Percentiles rank a stretch among this genome's conserved stretches.
These are phyloP conservation scores for Yamadazyma jaroonii DNA, from an alignment of 1,139 yeast species.

Conservation along the genomic window DNA sequence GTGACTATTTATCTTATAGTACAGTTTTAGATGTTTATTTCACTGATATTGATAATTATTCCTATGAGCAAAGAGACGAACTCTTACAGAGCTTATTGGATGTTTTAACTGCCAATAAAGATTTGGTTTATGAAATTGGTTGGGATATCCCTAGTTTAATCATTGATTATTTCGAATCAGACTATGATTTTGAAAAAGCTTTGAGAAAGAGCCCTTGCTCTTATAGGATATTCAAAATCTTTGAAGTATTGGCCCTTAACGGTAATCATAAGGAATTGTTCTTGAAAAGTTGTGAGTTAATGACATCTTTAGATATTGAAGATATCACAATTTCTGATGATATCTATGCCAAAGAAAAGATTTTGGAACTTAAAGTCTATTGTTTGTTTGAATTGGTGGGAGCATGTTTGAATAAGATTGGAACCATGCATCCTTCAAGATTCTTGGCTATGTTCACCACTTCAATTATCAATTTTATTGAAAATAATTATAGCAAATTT, in stretches of 20 bases:
- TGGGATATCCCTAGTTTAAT: slow-evolving; percentile 83
- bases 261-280: slow-evolving; percentile 84
- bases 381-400: slow-evolving; percentile 59
- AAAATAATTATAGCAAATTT: slow-evolving; percentile 27
- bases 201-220: slow-evolving; percentile 35
- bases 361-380: slow-evolving; percentile 59
- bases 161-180: slow-evolving; percentile 41
- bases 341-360: slow-evolving; percentile 22
- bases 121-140: slow-evolving; percentile 66
- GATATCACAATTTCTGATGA: slow-evolving; percentile 17
- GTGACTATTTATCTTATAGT: slow-evolving; percentile 69
- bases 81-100: slow-evolving; percentile 40
- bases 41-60: slow-evolving; percentile 43
- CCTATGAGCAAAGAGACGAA: slow-evolving; percentile 47
- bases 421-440: slow-evolving; percentile 71
- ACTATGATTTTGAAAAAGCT: slow-evolving; percentile 16
- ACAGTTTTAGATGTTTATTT: slow-evolving; percentile 67
- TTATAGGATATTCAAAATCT: slow-evolving; percentile 44
- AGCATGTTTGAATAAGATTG: slow-evolving; percentile 50
- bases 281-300: slow-evolving; percentile 63
- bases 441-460: slow-evolving; percentile 66
- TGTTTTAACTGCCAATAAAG: slow-evolving; percentile 31
- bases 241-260: slow-evolving; percentile 53
- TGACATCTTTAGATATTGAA: slow-evolving; percentile 26
- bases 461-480: slow-evolving; percentile 50